Percentiles rank a stretch among this genome's conserved stretches.
Evolutionary conservation across 805 yeast genomes (phyloP).

Genomic region (Diddensiella santjacobensis): DNA sequence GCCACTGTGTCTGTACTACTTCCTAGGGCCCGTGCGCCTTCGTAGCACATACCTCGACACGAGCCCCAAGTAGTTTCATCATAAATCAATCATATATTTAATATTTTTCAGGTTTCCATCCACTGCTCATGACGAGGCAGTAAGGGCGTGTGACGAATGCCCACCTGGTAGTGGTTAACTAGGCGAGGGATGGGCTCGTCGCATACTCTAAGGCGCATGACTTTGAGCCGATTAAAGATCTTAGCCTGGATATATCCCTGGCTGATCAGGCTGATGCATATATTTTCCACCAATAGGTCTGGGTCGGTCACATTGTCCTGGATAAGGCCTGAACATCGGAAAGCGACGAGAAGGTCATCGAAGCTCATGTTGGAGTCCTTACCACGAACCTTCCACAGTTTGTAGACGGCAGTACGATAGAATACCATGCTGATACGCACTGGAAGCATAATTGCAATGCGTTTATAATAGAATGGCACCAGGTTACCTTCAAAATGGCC

Average conservation of each 20-base stretch:
- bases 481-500: slow-evolving; percentile 32
- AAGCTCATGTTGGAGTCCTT: slow-evolving; percentile 16
- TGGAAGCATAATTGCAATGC: slow-evolving; percentile 28
- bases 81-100: too few species aligned
- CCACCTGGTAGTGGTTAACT: slow-evolving; percentile 14
- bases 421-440: slow-evolving; percentile 30
- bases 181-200: slow-evolving; percentile 25
- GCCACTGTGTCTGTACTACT: not conserved
- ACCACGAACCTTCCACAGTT: slow-evolving; percentile 15
- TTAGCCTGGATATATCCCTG: slow-evolving; percentile 37
- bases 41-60: not conserved
- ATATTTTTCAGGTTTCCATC: slow-evolving; percentile 8
- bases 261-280: slow-evolving; percentile 32
- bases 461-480: slow-evolving; percentile 25
- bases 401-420: slow-evolving; percentile 28
- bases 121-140: slow-evolving; percentile 10
- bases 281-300: slow-evolving; percentile 29
- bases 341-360: slow-evolving; percentile 16
- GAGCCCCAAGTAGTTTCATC: not conserved
- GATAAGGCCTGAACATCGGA: slow-evolving; percentile 9
- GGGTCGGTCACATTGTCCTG: not conserved
- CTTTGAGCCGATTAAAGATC: slow-evolving; percentile 25
- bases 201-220: slow-evolving; percentile 21
- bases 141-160: not conserved
- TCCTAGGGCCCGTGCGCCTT: not conserved